Evolutionary conservation across 768 basidiomycete genomes (phyloP).

Genomic region (Omphalotus guepiniiformis): DNA sequence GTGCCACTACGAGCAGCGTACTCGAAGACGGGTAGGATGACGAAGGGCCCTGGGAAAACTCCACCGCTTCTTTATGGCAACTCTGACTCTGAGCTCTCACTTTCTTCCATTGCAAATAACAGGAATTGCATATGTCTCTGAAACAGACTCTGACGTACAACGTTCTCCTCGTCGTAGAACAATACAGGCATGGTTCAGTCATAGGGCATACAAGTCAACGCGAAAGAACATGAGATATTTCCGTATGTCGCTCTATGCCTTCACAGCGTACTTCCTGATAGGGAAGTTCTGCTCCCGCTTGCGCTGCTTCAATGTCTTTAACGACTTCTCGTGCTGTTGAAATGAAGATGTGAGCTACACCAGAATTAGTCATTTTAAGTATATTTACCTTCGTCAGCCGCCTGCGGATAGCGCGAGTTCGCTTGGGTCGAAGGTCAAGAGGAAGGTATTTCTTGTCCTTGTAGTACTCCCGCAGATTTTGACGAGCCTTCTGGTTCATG

Average conservation of each 20-base stretch:
- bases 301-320: slow-evolving; percentile 87
- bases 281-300: slow-evolving; percentile 98
- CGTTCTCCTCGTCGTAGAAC: too few relatives aligned
- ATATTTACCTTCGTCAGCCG: slow-evolving; percentile 79
- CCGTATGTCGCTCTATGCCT: slow-evolving; percentile 53
- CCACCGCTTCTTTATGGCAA: background rate
- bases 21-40: too few relatives aligned
- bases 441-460: slow-evolving; percentile 95
- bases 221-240: background rate
- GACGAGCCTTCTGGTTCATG: slow-evolving; percentile 96
- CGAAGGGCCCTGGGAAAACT: background rate
- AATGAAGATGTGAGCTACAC: background rate
- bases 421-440: slow-evolving; percentile 96
- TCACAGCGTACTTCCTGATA: slow-evolving; percentile 89
- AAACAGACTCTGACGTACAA: background rate
- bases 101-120: background rate
- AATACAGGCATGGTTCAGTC: slow-evolving; percentile 4
- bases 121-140: background rate
- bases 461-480: slow-evolving; percentile 97
- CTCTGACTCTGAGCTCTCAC: background rate
- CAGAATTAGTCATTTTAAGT: background rate
- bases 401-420: slow-evolving; percentile 97
- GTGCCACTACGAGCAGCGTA: too few relatives aligned
- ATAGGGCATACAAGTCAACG: slow-evolving; percentile 1
- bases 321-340: slow-evolving; percentile 70